phyloP scores from a whole-genome alignment of 2,329 filamentous ascomycete species.

The Penicillium sp. region DNA sequence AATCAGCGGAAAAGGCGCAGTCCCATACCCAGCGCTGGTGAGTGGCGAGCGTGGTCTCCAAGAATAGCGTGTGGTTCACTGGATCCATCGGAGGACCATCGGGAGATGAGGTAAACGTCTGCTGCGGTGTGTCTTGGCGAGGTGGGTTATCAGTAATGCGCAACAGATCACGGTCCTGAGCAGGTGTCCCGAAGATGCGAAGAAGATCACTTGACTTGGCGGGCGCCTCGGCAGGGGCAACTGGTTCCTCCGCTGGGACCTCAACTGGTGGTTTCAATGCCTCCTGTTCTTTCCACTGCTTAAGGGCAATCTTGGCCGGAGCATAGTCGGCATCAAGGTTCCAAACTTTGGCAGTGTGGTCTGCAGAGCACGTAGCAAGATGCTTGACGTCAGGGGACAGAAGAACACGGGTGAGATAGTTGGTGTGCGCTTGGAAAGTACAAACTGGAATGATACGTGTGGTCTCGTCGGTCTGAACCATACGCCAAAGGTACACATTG shows the following conservation, averaged over 20 bases:
- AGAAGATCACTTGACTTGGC: slow-evolving; percentile 26
- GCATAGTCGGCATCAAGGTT: slow-evolving; percentile 72
- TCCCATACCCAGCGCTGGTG: slow-evolving; percentile 99
- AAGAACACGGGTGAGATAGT: slow-evolving; percentile 89
- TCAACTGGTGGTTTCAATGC: slow-evolving; percentile 15
- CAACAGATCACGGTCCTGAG: slow-evolving; percentile 28
- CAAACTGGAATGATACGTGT: slow-evolving; percentile 85
- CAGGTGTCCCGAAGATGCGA: slow-evolving; percentile 28
- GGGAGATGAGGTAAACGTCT: slow-evolving; percentile 37
- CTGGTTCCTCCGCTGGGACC: slow-evolving; percentile 16
- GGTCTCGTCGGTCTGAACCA: slow-evolving; percentile 78
- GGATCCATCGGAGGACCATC: slow-evolving; percentile 46
- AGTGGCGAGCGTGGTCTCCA: slow-evolving; percentile 83
- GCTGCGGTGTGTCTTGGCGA: slow-evolving; percentile 30
- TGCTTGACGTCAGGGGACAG: slow-evolving; percentile 93
- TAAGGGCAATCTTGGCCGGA: slow-evolving; percentile 40
- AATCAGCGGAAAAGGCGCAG: slow-evolving; percentile 91
- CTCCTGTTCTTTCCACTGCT: slow-evolving; percentile 25
- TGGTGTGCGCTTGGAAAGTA: slow-evolving; percentile 85
- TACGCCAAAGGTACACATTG: slow-evolving; percentile 95
- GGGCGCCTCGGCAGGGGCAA: slow-evolving; percentile 21
- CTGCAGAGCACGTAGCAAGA: slow-evolving; percentile 88
- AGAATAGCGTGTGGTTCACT: slow-evolving; percentile 62
- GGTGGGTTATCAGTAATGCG: slow-evolving; percentile 30
- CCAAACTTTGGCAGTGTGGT: slow-evolving; percentile 97